These are phyloP conservation scores for Corymbia calophylla DNA, from an alignment of 441 rosid species.

Conservation along the genomic window DNA sequence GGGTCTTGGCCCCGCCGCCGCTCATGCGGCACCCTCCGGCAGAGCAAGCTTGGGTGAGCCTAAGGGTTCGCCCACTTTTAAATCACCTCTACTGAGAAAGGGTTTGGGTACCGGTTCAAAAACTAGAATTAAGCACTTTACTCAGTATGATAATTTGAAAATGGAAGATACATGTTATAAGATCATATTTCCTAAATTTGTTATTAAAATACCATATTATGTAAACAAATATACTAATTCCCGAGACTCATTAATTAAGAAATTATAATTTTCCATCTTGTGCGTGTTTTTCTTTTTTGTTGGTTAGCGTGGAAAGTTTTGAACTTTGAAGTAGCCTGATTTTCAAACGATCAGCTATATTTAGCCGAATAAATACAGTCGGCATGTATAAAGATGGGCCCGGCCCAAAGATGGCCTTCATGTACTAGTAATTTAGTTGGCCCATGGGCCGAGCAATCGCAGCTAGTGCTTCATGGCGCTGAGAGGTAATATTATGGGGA, in stretches of 20 bases:
- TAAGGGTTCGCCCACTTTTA: neutral
- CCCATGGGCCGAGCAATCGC: neutral
- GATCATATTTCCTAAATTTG: neutral
- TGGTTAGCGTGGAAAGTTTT: neutral
- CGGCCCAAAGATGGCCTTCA: neutral
- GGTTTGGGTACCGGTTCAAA: neutral
- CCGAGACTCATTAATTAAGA: neutral
- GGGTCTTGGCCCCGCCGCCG: neutral
- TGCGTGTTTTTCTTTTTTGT: too few relatives aligned
- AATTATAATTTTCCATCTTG: neutral
- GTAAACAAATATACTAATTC: neutral
- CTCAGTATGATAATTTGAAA: neutral
- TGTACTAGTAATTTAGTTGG: neutral
- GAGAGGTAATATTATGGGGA: neutral
- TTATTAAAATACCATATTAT: neutral
- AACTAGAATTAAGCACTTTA: neutral
- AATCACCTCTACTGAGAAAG: neutral
- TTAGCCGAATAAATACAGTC: neutral
- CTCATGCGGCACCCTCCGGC: neutral
- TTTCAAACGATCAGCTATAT: neutral
- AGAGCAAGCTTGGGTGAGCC: neutral
- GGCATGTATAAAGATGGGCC: neutral
- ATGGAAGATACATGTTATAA: neutral
- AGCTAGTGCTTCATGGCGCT: neutral
- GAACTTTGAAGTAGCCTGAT: neutral